Evolutionary conservation across 2,329 filamentous ascomycete genomes (phyloP), one percentile per base, ranked within the genome.

Genomic region (Diplodia intermedia): DNA sequence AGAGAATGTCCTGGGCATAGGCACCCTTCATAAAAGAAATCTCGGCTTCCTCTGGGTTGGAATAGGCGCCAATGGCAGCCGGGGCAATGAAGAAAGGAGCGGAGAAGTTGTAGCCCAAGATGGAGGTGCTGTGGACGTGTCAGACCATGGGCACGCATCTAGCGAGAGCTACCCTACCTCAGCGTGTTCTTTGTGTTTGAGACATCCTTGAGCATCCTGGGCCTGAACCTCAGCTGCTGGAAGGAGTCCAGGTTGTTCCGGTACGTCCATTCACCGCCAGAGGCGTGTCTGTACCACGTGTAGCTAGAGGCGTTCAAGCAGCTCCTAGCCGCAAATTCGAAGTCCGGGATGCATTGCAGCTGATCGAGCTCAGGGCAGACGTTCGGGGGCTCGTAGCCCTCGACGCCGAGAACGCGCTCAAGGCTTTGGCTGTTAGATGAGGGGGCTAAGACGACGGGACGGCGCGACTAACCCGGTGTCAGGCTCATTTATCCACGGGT

Each of bases 221-320:
- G 84, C 57, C 82, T 80, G 54, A 86, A 77, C 57, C 78, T 77
- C 72, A 83, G 85, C 15, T 83, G 81, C 69, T 80, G 78, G 75
- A 81, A 87, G 31, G 83, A 79, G 75, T 88, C 86, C 5, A 86
- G 79, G 75, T 87, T 87, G 75, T 86, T 86, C 55, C 85, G 80
- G 76, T 86, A 86, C 1, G 80, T 77, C 81, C 82, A 87, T 76
- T 87, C 85, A 68, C 84, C 85, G 2, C 80, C 84, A 4, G 84
- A 84, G 29, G 84, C 85, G 70, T 85, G 85, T 67, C 84, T 82
- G 76, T 87, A 87, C 75, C 86, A 87, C n/a, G 84, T 85, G 75
- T 84, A 87, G 72, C 84, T 81, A 26, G 76, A 72, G 18, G 71
- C 70, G 68, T 83, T 81, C 71, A 87, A 79, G 71, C 82, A 81